Evolutionary conservation across 2,329 filamentous ascomycete species (phyloP), one percentile per base, ranked within the genome.

Genomic region (Colletotrichum navitas): DNA sequence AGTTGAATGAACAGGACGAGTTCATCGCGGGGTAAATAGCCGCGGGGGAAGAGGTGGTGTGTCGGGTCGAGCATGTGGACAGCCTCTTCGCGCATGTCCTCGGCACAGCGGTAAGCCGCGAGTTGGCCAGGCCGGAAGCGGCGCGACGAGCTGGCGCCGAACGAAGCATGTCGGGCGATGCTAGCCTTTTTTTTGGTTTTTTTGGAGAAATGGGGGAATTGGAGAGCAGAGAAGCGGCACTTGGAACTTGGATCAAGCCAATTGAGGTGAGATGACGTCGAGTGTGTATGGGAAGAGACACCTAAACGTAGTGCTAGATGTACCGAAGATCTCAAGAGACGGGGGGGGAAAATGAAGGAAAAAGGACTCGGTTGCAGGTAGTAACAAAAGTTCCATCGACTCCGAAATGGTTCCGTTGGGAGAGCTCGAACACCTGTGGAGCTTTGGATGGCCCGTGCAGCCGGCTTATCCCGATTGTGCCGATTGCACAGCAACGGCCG

Each of bases 1-100:
- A 39, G 54, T 68, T 64, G 61, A 63, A 54, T 63, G 60, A 72
- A 49, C 61, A 49, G 14, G 66, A 55, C 5, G 70, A 56, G 60
- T 62, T 56, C 68, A 60, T 60, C 68, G 68, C 59, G 68, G 68
- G 68, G 68, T 71, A 68, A 64, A 60, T 54, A 64, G 54, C 68
- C 68, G 68, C 68, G 68, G 68, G 68, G 68, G 68, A 64, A 34
- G 64, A 63, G 36, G 24, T 63, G 24, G 34, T 43, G 47, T 43
- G 59, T 68, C 68, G 68, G 68, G 58, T 71, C 59, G 68, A 71
- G 68, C 68, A 71, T 71, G 65, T 71, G 68, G 68, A 68, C 43
- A 71, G 65, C 59, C 65, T 71, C 65, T 51, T 71, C 24, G 68
- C 68, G 65, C 68, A 71, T 71, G 68, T 68, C 68, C 68, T 71